A percentile compares a stretch with the other conserved stretches of the same genome.
Evolutionary conservation across 352 stramenopile species (phyloP).

Genomic region (Thraustotheca clavata): DNA sequence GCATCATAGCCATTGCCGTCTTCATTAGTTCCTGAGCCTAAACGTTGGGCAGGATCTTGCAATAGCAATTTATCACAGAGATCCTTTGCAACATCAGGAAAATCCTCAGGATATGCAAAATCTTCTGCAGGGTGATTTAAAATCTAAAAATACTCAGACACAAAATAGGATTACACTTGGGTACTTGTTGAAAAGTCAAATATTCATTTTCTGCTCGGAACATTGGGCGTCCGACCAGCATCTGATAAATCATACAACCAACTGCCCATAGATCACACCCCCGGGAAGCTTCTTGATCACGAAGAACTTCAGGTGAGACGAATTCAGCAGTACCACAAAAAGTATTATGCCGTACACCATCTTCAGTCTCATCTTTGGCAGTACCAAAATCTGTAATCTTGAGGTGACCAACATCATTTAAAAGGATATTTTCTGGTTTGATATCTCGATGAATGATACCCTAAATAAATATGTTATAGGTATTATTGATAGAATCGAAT

Average conservation of each 20-base stretch:
- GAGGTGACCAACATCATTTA: constrained; percentile 73
- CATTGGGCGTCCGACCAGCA: constrained; percentile 27
- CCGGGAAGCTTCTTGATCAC: constrained; percentile 67
- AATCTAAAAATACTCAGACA: constrained; percentile 22
- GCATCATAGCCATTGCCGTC: constrained; percentile 40
- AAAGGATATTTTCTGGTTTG: constrained; percentile 86
- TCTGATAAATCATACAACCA: constrained; percentile 82
- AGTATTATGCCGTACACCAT: constrained; percentile 36
- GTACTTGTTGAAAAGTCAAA: constrained; percentile 30
- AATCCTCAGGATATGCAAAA: constrained; percentile 58
- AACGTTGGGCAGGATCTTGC: constrained; percentile 37
- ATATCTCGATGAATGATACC: constrained; percentile 96
- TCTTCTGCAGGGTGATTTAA: constrained; percentile 66
- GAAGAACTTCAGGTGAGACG: constrained; percentile 86
- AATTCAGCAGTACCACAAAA: constrained; percentile 89
- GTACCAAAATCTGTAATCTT: constrained; percentile 89
- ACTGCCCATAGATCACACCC: constrained; percentile 87
- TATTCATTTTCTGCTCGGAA: constrained; percentile 38
- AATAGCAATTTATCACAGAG: constrained; percentile 71
- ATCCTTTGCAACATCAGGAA: constrained; percentile 58
- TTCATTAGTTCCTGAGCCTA: constrained; percentile 62
- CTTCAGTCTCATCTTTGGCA: constrained; percentile 60
- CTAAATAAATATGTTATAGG: constrained; percentile 26
- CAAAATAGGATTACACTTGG: neutral
- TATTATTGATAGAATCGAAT: neutral